Evolutionary conservation across 306 rosid genomes (phyloP).

Genomic region (Sophora flavescens): DNA sequence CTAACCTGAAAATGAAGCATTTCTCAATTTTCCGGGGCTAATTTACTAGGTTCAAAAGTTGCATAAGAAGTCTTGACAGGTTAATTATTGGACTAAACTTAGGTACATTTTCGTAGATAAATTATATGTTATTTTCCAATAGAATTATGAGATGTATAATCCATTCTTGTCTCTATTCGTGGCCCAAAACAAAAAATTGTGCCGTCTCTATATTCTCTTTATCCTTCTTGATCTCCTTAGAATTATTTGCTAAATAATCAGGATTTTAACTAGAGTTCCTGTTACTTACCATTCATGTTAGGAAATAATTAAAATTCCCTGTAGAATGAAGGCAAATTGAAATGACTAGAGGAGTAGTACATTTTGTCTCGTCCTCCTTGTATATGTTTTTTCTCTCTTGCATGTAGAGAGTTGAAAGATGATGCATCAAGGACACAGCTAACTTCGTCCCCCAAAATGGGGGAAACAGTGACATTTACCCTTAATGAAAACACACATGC

Average conservation of each 20-base stretch:
- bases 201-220: too few species aligned
- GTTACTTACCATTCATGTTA: background rate
- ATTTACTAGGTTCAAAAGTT: too few species aligned
- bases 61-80: too few species aligned
- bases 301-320: background rate
- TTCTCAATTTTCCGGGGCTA: too few species aligned
- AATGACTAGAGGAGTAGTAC: constrained; percentile 31
- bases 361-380: constrained; percentile 21
- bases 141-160: too few species aligned
- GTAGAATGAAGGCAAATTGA: constrained; percentile 13
- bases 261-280: background rate
- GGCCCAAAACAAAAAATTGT: too few species aligned
- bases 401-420: constrained; percentile 43
- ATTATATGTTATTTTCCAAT: too few species aligned
- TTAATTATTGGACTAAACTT: too few species aligned
- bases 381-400: constrained; percentile 35
- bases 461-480: constrained; percentile 42
- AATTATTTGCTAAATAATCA: background rate
- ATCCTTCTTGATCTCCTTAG: too few species aligned
- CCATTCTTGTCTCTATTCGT: too few species aligned
- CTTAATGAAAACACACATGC: constrained; percentile 50
- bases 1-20: too few species aligned
- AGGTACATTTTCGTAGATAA: too few species aligned
- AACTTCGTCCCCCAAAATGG: constrained; percentile 38
- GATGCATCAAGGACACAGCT: constrained; percentile 33